Evolutionary conservation across 371 early-diverging fungal species (phyloP), one percentile per base, ranked within the genome.

Genomic region (Thermomucor indicae-seudaticae): DNA sequence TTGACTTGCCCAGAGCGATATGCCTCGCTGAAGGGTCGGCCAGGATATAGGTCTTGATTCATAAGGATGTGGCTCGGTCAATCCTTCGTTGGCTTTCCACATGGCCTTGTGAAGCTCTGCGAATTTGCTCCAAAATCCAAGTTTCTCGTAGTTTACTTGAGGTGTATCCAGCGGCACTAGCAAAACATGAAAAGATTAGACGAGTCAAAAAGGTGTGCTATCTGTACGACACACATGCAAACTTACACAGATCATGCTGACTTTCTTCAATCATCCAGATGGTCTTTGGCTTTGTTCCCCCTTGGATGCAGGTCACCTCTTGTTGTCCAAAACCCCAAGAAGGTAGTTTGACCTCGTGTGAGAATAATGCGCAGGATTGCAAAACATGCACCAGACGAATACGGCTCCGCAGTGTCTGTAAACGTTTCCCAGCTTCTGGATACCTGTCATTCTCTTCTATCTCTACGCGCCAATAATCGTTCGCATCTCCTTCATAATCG

Each of bases 301-400:
- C 77, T 28, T 78, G 67, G 50, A 89, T 85, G 57, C 92, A 91
- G 2, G 87, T 90, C 17, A 99, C 91, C 65, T 99, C 98, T 50
- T 89, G 91, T 68, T 99, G 99, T 22, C 82, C 81, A 72, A 87
- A 96, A 3, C 89, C 99, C 99, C 99, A 99, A 23, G 88, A 86
- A n/a, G 99, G 99, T 16, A 95, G 69, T 69, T 88, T 86, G 23
- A 82, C 80, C 11, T 59, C 55, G 53, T 86, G 88, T 1, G 95
- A 90, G 62, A 84, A 91, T 41, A 95, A 68, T 41, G 85, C 88
- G 63, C 84, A 93, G 37, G 68, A 65, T 64, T 81, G 85, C 51
- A 85, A 84, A 30, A 66, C 51, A 53, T 95, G 96, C 10, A 84
- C 70, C 11, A 92, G 65, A 23, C 86, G 80, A 66, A 92, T 90